These are phyloP conservation scores for Holtermannia corniformis DNA, from an alignment of 768 basidiomycete genomes.

Conservation along the genomic window DNA sequence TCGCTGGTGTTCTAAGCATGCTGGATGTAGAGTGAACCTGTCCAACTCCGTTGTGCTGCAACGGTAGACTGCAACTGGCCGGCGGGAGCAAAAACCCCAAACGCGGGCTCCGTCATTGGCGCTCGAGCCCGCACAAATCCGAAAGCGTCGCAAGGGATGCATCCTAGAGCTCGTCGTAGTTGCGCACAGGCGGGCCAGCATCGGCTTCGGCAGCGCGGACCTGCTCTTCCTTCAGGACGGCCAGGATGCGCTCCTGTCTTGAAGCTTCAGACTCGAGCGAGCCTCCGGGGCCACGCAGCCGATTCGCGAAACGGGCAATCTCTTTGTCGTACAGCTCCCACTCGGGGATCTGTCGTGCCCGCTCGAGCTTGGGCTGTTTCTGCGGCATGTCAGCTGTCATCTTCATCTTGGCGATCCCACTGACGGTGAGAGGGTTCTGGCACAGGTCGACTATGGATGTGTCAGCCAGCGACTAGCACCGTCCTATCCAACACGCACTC, in stretches of 20 bases:
- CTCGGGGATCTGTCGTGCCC: conserved; percentile 91
- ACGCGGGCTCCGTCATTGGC: not conserved
- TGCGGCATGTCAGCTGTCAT: conserved; percentile 42
- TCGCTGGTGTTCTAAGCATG: conserved; percentile 15
- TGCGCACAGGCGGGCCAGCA: not conserved
- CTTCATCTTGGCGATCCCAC: conserved; percentile 27
- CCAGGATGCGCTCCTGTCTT: not conserved
- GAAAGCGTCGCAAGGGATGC: too few relatives aligned
- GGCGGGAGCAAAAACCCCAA: not conserved
- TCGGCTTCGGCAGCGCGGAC: not conserved
- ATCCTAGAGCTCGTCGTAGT: too few relatives aligned
- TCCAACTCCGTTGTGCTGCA: not conserved
- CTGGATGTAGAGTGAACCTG: not conserved
- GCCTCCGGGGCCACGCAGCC: conserved; percentile 23
- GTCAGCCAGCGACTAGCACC: too few relatives aligned
- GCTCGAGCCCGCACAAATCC: not conserved
- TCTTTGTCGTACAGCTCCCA: conserved; percentile 93
- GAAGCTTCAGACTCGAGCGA: not conserved
- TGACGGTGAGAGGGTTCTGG: conserved; percentile 86
- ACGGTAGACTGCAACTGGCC: not conserved
- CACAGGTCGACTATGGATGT: conserved; percentile 70
- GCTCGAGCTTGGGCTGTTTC: conserved; percentile 93
- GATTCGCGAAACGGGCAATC: conserved; percentile 70
- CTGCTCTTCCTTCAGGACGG: not conserved
- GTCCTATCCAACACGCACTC: conserved; percentile 21